Conservation (phyloP, 2,329 filamentous ascomycete species). For the Alternaria postmessia region DNA sequence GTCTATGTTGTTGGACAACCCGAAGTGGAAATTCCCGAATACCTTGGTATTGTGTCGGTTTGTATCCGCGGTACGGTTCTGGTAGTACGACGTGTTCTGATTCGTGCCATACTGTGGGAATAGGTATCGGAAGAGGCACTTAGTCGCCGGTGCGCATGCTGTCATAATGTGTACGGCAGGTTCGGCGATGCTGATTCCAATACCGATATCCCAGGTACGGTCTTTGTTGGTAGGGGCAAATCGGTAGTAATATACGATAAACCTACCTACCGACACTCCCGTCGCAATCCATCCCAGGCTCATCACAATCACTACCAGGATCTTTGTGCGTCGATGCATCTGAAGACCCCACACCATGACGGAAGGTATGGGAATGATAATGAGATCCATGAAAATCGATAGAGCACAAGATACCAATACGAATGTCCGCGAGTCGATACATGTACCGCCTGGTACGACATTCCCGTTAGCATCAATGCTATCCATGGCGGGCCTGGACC, state of each 20-base stretch:
- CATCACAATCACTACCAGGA: conserved; percentile 44
- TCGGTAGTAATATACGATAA: conserved; percentile 53
- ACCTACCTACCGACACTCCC: conserved; percentile 46
- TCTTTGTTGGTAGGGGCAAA: conserved; percentile 45
- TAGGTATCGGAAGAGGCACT: conserved; percentile 54
- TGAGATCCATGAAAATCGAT: conserved; percentile 51
- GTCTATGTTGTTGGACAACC: conserved; percentile 8
- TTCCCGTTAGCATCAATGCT: conserved; percentile 37
- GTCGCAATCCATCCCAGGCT: conserved; percentile 48
- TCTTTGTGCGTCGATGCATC: conserved; percentile 51
- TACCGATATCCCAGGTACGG: conserved; percentile 46
- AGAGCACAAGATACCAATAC: conserved; percentile 45
- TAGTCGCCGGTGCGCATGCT: conserved; percentile 62
- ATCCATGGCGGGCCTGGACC: conserved; percentile 42
- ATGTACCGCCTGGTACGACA: conserved; percentile 39
- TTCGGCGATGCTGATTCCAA: conserved; percentile 51
- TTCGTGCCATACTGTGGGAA: conserved; percentile 43
- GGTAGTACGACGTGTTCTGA: conserved; percentile 22
- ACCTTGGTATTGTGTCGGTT: conserved; percentile 13
- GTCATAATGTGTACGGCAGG: conserved; percentile 60
- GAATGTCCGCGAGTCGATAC: conserved; percentile 46
- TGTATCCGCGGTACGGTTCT: conserved; percentile 12
- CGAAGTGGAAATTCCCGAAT: conserved; percentile 23
- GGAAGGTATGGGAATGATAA: conserved; percentile 53
- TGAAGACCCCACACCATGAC: conserved; percentile 56